Evolutionary conservation across 768 basidiomycete species (phyloP).

Genomic region (Suillus discolor): DNA sequence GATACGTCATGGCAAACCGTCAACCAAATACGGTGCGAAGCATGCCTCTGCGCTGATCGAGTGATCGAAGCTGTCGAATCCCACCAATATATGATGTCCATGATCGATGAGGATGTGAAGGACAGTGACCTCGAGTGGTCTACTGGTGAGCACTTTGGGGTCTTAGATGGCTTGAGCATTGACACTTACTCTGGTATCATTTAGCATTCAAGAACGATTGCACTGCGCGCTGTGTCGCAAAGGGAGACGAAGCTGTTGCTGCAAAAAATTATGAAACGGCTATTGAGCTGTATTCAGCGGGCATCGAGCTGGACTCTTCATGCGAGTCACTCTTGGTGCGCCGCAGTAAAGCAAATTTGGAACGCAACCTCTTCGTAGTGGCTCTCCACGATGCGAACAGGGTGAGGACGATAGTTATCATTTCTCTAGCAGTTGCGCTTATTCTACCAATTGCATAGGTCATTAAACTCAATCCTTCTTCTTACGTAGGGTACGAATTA

Average conservation of each 20-base stretch:
- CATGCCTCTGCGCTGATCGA: background rate
- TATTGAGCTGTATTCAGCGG: slow-evolving; percentile 1
- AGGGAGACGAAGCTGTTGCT: background rate
- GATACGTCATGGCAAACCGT: background rate
- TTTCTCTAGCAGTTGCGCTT: background rate
- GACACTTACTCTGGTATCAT: background rate
- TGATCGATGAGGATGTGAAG: background rate
- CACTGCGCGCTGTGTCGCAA: background rate
- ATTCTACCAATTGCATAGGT: background rate
- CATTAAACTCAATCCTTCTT: background rate
- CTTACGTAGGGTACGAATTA: background rate
- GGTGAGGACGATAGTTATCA: background rate
- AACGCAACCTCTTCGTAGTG: background rate
- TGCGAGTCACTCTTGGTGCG: background rate
- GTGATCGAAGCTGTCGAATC: background rate
- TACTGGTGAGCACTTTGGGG: background rate
- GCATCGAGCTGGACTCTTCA: background rate
- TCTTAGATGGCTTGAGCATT: background rate
- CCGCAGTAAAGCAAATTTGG: background rate
- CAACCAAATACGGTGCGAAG: background rate
- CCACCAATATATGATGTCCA: background rate
- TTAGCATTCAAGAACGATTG: background rate
- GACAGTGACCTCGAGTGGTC: background rate
- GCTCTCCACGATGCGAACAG: background rate
- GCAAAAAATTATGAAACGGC: background rate